Conservation (phyloP, 371 early-diverging fungal genomes). For the Syncephalis plumigaleata region DNA sequence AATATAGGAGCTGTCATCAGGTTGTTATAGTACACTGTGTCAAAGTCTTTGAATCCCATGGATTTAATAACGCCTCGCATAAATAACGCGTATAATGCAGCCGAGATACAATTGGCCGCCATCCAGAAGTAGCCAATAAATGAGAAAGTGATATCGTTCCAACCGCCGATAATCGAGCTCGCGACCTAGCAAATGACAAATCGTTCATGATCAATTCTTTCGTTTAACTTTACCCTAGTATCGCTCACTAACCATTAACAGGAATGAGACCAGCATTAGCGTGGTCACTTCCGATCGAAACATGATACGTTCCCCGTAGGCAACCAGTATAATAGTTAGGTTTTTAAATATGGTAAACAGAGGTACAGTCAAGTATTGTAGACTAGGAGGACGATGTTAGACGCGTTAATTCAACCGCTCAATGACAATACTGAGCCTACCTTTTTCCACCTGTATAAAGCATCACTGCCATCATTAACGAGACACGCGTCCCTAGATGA, state of each 20-base stretch:
- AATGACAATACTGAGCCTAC: constrained; percentile 2
- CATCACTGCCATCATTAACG: constrained; percentile 81
- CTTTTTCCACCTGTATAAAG: constrained; percentile 94
- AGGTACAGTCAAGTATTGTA: constrained; percentile 86
- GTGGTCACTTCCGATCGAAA: constrained; percentile 61
- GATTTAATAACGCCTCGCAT: constrained; percentile 77
- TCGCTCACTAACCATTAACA: constrained; percentile 49
- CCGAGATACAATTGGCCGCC: constrained; percentile 74
- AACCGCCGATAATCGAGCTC: constrained; percentile 87
- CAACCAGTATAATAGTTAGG: constrained; percentile 91
- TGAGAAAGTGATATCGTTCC: constrained; percentile 43
- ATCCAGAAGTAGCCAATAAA: constrained; percentile 85
- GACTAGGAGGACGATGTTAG: constrained; percentile 10
- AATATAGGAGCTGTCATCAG: constrained; percentile 77
- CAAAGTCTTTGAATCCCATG: constrained; percentile 81
- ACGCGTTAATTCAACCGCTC: background rate
- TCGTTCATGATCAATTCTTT: background rate
- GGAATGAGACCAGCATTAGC: constrained; percentile 69
- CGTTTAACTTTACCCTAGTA: background rate
- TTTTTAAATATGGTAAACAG: constrained; percentile 98
- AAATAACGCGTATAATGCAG: constrained; percentile 77
- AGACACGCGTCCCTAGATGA: constrained; percentile 75
- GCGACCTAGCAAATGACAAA: constrained; percentile 33
- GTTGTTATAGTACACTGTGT: constrained; percentile 95
- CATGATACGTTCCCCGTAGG: constrained; percentile 79